Base-by-base conservation (phyloP, 441 rosid species). In the Flueggea neowawraea region DNA sequence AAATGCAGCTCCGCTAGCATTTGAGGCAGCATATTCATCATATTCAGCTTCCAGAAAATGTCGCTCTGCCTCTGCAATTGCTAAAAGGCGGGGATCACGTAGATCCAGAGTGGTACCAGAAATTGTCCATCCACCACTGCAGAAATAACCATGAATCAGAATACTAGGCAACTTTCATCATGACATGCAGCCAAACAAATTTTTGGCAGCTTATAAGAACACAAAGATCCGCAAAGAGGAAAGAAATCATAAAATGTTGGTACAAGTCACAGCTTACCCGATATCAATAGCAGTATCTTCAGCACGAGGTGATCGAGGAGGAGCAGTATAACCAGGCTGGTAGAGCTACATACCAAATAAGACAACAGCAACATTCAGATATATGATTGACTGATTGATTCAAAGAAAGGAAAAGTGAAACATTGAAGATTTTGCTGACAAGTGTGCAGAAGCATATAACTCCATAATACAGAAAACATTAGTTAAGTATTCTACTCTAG, bases 111-210 rank as follows among this genome's bases (percentile, higher is more conserved):
- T 83, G 59, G 84, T 74, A 47, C 99, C 98, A 55, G 98, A 88
- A 68, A 95, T 84, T 61, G 95, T 89, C 99, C 98, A 91, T 63
- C 96, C 95, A 70, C 91, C 97, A 53, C 98, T 95, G 69, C 73
- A 84, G 60, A n/a, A 41, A 63, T 61, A 36, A 70, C 66, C 56
- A 69, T 10, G 31, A 63, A 64, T 47, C 60, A 73, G 58, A 52
- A 69, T 12, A 13, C 47, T 51, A 54, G 48, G 44, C 43, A 36
- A 47, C n/a, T 4, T 47, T 36, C 41, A 36, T 8, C 41, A 36
- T 36, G 41, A 36, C 41, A 36, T 36, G 28, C 28, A 22, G 28
- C 28, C 41, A 36, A 36, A 36, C 41, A 36, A 5, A 36, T 5
- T 36, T 36, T 36, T 36, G 41, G 41, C 41, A n/a, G 16, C 28